Evolutionary conservation across 768 basidiomycete species (phyloP), one percentile per base, ranked within the genome.

Genomic region (Lactifluus echinatus): DNA sequence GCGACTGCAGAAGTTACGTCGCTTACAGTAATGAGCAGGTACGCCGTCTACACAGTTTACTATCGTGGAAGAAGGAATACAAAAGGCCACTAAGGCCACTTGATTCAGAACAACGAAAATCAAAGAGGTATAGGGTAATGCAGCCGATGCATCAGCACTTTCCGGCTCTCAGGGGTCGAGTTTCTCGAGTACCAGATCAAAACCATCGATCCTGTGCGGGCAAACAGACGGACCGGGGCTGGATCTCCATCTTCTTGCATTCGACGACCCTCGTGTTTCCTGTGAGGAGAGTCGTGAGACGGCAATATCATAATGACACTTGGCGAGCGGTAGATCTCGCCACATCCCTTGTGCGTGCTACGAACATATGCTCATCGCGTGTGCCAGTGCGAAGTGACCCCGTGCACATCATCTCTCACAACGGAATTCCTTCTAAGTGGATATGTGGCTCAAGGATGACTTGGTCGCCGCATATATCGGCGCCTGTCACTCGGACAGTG

Each of bases 271-370:
- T 76, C 70, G 60, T 77, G 73, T n/a, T n/a, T n/a, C n/a, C n/a
- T n/a, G n/a, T n/a, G n/a, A n/a, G n/a, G n/a, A n/a, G 56, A 24
- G 26, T 15, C 28, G 60, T 45, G 26, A 31, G 31, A 47, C 34
- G 1, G 8, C 15, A 40, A 11, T 31, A 29, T 36, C 28, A 40
- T 3, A 19, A 36, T 48, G 29, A 57, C 21, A n/a, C n/a, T n/a
- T n/a, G 89, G 37, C 84, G 79, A 42, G 78, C 73, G 8, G 89
- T 76, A 60, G 85, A 85, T 69, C 85, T 87, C 1, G 87, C 86
- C 8, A 89, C 79, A 54, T 87, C 88, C 67, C 86, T 87, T 0
- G 85, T 87, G 14, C n/a, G n/a, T n/a, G n/a, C n/a, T n/a, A n/a
- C n/a, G n/a, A n/a, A n/a, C n/a, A n/a, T n/a, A n/a, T n/a, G n/a